A percentile compares a stretch with the other conserved stretches of the same genome.
phyloP scores from a whole-genome alignment of 2,329 filamentous ascomycete genomes.

The Calonectria pseudoreteaudii region DNA sequence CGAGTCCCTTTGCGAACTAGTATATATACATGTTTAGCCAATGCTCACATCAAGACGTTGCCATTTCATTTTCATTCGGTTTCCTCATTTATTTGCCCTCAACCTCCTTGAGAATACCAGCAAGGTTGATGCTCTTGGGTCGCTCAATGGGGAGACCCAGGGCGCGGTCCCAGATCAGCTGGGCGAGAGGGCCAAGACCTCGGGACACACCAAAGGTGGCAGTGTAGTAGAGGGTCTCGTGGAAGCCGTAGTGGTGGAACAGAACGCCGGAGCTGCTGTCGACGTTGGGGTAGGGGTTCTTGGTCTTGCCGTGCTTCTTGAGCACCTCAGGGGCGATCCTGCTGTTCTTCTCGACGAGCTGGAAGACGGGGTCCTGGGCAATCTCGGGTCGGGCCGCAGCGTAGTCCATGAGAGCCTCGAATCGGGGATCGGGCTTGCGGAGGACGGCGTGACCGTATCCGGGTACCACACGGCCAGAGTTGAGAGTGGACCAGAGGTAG shows the following conservation, averaged over 20 bases:
- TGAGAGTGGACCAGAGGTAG: constrained; percentile 93
- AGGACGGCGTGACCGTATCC: constrained; percentile 97
- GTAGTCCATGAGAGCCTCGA: constrained; percentile 97
- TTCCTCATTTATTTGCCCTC: constrained; percentile 54
- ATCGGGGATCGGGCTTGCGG: constrained; percentile 95
- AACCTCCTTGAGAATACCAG: constrained; percentile 81
- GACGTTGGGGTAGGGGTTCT: constrained; percentile 98
- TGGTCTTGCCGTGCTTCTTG: constrained; percentile 96
- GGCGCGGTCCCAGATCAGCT: constrained; percentile 96
- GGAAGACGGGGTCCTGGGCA: constrained; percentile 87
- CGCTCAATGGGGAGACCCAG: constrained; percentile 95
- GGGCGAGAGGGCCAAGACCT: constrained; percentile 87
- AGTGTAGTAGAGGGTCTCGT: constrained; percentile 95
- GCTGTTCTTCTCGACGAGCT: constrained; percentile 92
- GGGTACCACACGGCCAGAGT: constrained; percentile 92
- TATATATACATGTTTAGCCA: constrained; percentile 43
- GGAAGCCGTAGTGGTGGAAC: constrained; percentile 98
- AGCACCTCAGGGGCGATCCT: constrained; percentile 91
- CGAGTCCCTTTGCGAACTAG: constrained; percentile 24
- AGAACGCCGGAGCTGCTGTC: constrained; percentile 93
- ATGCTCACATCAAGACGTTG: constrained; percentile 10
- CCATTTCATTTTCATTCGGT: constrained; percentile 23
- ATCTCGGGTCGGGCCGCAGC: constrained; percentile 88
- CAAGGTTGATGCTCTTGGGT: constrained; percentile 96
- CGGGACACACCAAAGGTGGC: constrained; percentile 77